A percentile compares a stretch with the other conserved stretches of the same genome.
These are phyloP conservation scores for Raffaelea albimanens DNA, from an alignment of 2,329 filamentous ascomycete species.

Conservation along the genomic window DNA sequence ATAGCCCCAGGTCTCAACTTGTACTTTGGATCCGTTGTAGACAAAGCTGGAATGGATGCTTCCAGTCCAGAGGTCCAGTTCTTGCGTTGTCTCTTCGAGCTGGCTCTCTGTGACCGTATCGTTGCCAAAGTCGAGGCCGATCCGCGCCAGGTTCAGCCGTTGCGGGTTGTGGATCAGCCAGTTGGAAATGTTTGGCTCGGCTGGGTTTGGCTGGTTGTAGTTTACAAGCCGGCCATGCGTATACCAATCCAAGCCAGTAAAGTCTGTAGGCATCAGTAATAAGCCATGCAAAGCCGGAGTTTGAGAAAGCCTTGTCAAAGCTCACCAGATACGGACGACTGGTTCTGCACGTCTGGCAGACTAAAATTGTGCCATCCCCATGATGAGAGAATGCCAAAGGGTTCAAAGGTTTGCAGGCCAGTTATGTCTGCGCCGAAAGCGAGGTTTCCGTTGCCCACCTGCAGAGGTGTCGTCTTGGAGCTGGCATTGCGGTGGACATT, in stretches of 20 bases:
- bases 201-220: constrained; percentile 31
- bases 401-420: constrained; percentile 35
- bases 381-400: constrained; percentile 35
- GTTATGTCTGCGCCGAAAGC: constrained; percentile 38
- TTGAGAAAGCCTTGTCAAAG: no score
- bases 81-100: constrained; percentile 29
- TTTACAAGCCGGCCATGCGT: constrained; percentile 31
- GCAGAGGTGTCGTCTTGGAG: constrained; percentile 40
- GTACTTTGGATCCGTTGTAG: constrained; percentile 27
- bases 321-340: constrained; percentile 18
- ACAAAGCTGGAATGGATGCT: constrained; percentile 32
- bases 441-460: constrained; percentile 40
- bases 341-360: constrained; percentile 27
- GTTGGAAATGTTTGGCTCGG: constrained; percentile 29
- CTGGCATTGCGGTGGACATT: constrained; percentile 38
- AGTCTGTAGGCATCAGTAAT: constrained; percentile 19
- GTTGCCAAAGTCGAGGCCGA: constrained; percentile 35
- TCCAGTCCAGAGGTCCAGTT: constrained; percentile 38
- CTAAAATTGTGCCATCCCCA: constrained; percentile 43
- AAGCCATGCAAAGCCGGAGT: no score
- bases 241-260: constrained; percentile 31
- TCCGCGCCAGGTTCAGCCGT: constrained; percentile 36
- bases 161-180: constrained; percentile 41
- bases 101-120: constrained; percentile 28
- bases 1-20: constrained; percentile 34